phyloP scores from a whole-genome alignment of 495 filamentous ascomycete species.

The Aspergillus homomorphus region DNA sequence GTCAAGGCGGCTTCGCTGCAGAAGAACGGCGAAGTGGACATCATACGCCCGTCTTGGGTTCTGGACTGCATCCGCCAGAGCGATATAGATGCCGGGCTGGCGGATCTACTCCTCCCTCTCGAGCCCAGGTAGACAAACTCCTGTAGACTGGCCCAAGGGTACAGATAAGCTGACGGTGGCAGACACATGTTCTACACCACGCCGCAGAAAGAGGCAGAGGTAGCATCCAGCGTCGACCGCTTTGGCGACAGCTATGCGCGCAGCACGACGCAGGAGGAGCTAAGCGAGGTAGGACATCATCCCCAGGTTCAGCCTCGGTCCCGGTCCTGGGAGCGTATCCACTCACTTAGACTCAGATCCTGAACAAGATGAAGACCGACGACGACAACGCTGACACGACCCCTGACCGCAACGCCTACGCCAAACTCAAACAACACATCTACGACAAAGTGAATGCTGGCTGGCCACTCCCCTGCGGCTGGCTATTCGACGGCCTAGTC shows the following conservation, averaged over 20 bases:
- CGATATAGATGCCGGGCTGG: slow-evolving; percentile 56
- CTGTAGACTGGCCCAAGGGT: not conserved
- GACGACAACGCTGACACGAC: slow-evolving; percentile 24
- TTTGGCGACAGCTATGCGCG: slow-evolving; percentile 83
- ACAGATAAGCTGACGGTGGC: not conserved
- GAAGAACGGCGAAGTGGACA: slow-evolving; percentile 62
- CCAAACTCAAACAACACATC: slow-evolving; percentile 56
- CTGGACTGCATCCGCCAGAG: slow-evolving; percentile 72
- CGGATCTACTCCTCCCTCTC: slow-evolving; percentile 60
- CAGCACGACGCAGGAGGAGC: slow-evolving; percentile 62
- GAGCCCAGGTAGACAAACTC: slow-evolving; percentile 57
- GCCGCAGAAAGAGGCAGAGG: slow-evolving; percentile 40
- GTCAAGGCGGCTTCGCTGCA: slow-evolving; percentile 83
- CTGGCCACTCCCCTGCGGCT: slow-evolving; percentile 48
- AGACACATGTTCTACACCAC: slow-evolving; percentile 58
- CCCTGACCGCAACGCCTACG: slow-evolving; percentile 35
- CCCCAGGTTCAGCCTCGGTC: too few relatives aligned
- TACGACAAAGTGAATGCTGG: slow-evolving; percentile 42
- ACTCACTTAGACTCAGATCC: slow-evolving; percentile 28
- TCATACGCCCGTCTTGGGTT: slow-evolving; percentile 80
- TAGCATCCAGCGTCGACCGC: slow-evolving; percentile 60
- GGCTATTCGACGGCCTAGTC: slow-evolving; percentile 63
- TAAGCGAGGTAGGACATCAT: slow-evolving; percentile 56
- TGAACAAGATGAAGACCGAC: slow-evolving; percentile 44
- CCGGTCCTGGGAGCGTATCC: too few relatives aligned